A percentile compares a stretch with the other conserved stretches of the same genome.
These are phyloP conservation scores for Penicillium thymicola DNA, from an alignment of 2,329 filamentous ascomycete genomes.

Conservation along the genomic window DNA sequence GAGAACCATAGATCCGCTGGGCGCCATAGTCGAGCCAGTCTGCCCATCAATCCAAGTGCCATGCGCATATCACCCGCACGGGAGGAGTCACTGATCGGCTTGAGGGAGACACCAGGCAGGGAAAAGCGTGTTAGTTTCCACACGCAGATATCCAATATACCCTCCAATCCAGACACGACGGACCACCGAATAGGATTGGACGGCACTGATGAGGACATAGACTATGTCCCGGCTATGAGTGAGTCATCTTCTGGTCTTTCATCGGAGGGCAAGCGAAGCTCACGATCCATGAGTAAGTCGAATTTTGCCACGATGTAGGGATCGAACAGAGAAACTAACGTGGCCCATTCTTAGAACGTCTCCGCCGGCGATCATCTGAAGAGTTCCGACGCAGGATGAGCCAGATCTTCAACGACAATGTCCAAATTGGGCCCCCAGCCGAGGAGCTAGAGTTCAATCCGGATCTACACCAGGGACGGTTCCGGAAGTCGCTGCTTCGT, in stretches of 20 bases:
- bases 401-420: conserved; percentile 32
- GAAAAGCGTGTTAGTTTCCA: conserved; percentile 20
- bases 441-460: conserved; percentile 27
- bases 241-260: neutral
- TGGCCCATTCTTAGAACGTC: conserved; percentile 11
- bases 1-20: conserved; percentile 3
- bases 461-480: conserved; percentile 5
- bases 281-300: conserved; percentile 18
- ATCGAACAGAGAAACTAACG: neutral
- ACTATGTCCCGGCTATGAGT: neutral
- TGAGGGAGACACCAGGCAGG: neutral
- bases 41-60: neutral
- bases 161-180: conserved; percentile 5
- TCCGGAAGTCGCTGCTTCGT: conserved; percentile 16
- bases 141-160: conserved; percentile 7
- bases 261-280: conserved; percentile 9
- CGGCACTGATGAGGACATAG: conserved; percentile 2
- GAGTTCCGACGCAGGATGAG: conserved; percentile 34
- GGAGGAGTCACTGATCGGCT: neutral
- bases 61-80: conserved; percentile 1
- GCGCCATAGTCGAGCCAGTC: conserved; percentile 4
- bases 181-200: neutral
- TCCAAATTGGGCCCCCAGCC: conserved; percentile 19
- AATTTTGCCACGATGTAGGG: neutral
- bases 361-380: conserved; percentile 30